These are phyloP conservation scores for Cicer yamashitae DNA, from an alignment of 306 rosid genomes.

Conservation along the genomic window DNA sequence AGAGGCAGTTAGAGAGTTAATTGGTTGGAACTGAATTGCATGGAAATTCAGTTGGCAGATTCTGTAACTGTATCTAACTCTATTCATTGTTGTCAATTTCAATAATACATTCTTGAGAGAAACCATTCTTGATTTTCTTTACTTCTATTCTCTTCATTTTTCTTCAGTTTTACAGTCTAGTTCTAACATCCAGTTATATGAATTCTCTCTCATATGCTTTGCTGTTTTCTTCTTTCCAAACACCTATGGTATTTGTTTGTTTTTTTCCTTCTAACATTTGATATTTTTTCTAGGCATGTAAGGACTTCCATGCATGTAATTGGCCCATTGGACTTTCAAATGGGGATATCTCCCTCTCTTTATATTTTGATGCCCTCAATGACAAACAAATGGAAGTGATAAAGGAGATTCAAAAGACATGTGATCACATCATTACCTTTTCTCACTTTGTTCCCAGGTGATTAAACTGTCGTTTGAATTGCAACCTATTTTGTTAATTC, in stretches of 20 bases:
- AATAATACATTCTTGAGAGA: no score
- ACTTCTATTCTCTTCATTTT: no score
- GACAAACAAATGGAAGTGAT: conserved; percentile 55
- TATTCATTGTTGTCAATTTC: no score
- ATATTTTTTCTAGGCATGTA: conserved; percentile 62
- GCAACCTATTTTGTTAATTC: conserved; percentile 10
- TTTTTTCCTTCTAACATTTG: not conserved
- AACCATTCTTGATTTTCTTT: no score
- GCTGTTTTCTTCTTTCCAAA: not conserved
- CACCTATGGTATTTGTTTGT: conserved; percentile 21
- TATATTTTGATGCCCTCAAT: conserved; percentile 80
- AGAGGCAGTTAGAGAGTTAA: no score
- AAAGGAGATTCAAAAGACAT: conserved; percentile 65
- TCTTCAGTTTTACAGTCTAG: no score
- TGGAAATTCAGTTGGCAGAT: no score
- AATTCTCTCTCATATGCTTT: not conserved
- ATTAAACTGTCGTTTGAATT: conserved; percentile 25
- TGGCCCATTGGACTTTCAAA: conserved; percentile 76
- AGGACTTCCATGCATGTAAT: conserved; percentile 86
- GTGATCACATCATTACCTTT: conserved; percentile 74
- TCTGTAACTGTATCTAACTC: no score
- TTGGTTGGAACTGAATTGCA: no score
- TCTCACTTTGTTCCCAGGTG: conserved; percentile 96
- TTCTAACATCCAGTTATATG: not conserved
- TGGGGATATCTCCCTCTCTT: conserved; percentile 70